phyloP scores from a whole-genome alignment of 257 asterid species.

The Scutellaria baicalensis region DNA sequence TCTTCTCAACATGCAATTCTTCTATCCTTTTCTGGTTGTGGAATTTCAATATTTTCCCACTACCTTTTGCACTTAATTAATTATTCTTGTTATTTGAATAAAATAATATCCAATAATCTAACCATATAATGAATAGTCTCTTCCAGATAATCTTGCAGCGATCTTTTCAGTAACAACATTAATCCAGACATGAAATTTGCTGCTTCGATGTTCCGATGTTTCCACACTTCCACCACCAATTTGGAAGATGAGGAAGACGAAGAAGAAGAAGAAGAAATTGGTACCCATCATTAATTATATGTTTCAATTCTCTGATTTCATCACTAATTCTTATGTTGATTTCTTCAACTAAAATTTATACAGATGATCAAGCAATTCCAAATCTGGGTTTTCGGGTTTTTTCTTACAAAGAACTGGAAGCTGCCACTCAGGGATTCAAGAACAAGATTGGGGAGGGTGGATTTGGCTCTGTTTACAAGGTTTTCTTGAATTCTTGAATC shows the following conservation, averaged over 20 bases:
- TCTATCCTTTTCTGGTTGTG: background rate
- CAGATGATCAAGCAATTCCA: conserved; percentile 25
- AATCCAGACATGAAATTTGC: conserved; percentile 23
- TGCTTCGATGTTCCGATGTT: conserved; percentile 27
- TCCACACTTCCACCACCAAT: conserved; percentile 11
- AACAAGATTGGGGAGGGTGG: conserved; percentile 76
- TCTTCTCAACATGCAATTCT: background rate
- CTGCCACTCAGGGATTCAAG: conserved; percentile 60
- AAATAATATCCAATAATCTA: too few species aligned
- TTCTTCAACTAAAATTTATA: background rate
- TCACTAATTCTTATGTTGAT: background rate
- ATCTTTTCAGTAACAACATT: background rate
- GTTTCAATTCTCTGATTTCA: background rate
- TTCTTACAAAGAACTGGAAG: conserved; percentile 38
- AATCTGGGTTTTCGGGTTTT: conserved; percentile 37
- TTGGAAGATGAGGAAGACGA: conserved; percentile 1
- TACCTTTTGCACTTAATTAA: background rate
- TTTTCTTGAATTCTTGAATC: background rate
- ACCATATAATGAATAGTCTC: too few species aligned
- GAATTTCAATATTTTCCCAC: background rate
- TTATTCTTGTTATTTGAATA: too few species aligned
- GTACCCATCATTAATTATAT: too few species aligned
- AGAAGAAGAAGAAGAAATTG: background rate
- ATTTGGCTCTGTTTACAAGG: conserved; percentile 71
- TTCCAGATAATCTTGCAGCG: background rate